Percentiles rank a stretch among this genome's conserved stretches.
Conservation (phyloP, 805 yeast species). For the Schizosaccharomyces japonicus region DNA sequence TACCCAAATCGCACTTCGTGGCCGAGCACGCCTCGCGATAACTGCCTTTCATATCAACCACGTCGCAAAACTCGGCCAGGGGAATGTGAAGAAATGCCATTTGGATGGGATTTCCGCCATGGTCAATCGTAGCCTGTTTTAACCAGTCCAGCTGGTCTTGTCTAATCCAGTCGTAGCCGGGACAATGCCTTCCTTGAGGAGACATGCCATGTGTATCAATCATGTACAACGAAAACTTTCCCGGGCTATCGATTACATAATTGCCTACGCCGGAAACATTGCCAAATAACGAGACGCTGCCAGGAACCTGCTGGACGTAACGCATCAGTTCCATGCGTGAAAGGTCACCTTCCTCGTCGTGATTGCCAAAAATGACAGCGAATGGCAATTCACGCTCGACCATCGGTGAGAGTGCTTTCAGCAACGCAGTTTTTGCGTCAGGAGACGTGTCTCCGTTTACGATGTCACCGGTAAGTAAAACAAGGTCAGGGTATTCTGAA, state of each 20-base stretch:
- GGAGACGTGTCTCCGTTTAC: slow-evolving; percentile 57
- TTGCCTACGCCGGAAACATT: slow-evolving; percentile 68
- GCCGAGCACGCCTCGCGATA: slow-evolving; percentile 56
- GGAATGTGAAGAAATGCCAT: slow-evolving; percentile 95
- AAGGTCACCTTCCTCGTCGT: slow-evolving; percentile 70
- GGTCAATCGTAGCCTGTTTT: slow-evolving; percentile 15
- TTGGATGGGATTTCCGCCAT: slow-evolving; percentile 17
- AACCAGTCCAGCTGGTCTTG: slow-evolving; percentile 41
- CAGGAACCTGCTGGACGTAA: slow-evolving; percentile 38
- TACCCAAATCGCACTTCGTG: slow-evolving; percentile 46
- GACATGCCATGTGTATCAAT: slow-evolving; percentile 69
- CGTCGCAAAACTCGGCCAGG: slow-evolving; percentile 51
- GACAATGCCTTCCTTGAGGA: slow-evolving; percentile 24
- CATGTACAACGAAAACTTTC: slow-evolving; percentile 41
- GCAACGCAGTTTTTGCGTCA: slow-evolving; percentile 61
- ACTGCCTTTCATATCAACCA: slow-evolving; percentile 29
- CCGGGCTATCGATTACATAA: slow-evolving; percentile 27
- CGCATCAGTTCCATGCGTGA: slow-evolving; percentile 36
- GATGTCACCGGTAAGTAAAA: slow-evolving; percentile 79
- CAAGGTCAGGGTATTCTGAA: slow-evolving; percentile 59
- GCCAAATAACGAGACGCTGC: slow-evolving; percentile 38
- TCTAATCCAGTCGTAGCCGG: slow-evolving; percentile 71
- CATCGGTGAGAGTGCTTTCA: slow-evolving; percentile 52
- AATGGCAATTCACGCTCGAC: slow-evolving; percentile 49
- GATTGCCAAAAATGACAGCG: slow-evolving; percentile 76